Percentiles rank a stretch among this genome's conserved stretches.
Evolutionary conservation across 2,329 filamentous ascomycete species (phyloP).

Genomic region (Botryotinia globosa): DNA sequence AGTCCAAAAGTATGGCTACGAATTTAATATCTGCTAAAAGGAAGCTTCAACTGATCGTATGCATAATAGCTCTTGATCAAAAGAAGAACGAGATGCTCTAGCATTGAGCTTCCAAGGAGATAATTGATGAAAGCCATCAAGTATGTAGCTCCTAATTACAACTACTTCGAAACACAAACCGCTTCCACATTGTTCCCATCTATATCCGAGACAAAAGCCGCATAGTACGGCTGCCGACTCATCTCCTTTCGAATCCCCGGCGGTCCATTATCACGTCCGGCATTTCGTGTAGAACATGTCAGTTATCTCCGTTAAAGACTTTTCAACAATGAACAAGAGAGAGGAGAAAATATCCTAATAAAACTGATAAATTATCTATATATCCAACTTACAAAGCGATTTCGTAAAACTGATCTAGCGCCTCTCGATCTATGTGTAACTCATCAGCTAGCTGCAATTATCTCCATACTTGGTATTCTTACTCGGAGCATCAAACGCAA

Average conservation of each 20-base stretch:
- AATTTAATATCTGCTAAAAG: background rate
- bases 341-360: accelerated
- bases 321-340: background rate
- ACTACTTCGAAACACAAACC: background rate
- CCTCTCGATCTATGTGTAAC: background rate
- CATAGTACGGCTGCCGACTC: background rate
- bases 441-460: background rate
- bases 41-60: background rate
- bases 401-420: background rate
- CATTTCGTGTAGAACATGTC: background rate
- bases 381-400: background rate
- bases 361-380: background rate
- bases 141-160: background rate
- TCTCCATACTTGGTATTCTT: background rate
- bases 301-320: background rate
- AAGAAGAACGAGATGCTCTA: background rate
- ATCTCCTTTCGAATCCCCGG: background rate
- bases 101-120: background rate
- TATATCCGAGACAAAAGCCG: background rate
- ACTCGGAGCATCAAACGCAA: background rate
- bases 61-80: background rate
- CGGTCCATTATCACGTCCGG: background rate
- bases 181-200: background rate
- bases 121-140: background rate
- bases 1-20: background rate